These are phyloP conservation scores for Ballota nigra DNA, from an alignment of 257 asterid genomes.

Conservation along the genomic window DNA sequence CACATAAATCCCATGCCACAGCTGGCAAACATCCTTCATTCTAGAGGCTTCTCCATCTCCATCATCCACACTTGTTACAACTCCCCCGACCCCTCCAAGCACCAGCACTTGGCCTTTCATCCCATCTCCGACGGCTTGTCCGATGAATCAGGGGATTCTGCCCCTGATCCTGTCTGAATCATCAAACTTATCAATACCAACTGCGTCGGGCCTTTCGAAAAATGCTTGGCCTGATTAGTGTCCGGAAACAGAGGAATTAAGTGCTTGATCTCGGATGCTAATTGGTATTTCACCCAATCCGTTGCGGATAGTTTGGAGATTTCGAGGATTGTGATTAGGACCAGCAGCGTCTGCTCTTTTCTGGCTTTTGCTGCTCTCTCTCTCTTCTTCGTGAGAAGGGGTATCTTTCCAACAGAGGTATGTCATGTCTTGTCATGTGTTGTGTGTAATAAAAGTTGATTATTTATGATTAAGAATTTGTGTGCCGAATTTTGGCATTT, in stretches of 20 bases:
- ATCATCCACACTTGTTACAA: conserved; percentile 40
- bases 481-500: no score
- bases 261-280: conserved; percentile 31
- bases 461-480: no score
- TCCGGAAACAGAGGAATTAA: not conserved
- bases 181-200: conserved; percentile 18
- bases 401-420: conserved; percentile 33
- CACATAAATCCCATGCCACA: conserved; percentile 60
- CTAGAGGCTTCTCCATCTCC: conserved; percentile 42
- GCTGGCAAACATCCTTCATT: conserved; percentile 53
- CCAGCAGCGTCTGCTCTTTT: conserved; percentile 30
- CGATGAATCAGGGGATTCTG: not conserved
- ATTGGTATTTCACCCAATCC: conserved; percentile 28
- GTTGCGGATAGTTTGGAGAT: conserved; percentile 36
- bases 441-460: no score
- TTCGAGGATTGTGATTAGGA: conserved; percentile 42
- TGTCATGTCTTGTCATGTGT: no score
- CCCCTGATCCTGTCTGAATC: conserved; percentile 9
- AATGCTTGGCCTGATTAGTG: conserved; percentile 6
- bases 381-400: conserved; percentile 29
- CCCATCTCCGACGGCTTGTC: conserved; percentile 40
- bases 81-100: conserved; percentile 24
- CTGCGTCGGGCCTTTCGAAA: conserved; percentile 21
- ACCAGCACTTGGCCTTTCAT: conserved; percentile 41
- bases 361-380: conserved; percentile 27